Percentiles rank a stretch among this genome's conserved stretches.
phyloP scores from a whole-genome alignment of 208 protist genomes.

The Kentomonas sorsogonicus region DNA sequence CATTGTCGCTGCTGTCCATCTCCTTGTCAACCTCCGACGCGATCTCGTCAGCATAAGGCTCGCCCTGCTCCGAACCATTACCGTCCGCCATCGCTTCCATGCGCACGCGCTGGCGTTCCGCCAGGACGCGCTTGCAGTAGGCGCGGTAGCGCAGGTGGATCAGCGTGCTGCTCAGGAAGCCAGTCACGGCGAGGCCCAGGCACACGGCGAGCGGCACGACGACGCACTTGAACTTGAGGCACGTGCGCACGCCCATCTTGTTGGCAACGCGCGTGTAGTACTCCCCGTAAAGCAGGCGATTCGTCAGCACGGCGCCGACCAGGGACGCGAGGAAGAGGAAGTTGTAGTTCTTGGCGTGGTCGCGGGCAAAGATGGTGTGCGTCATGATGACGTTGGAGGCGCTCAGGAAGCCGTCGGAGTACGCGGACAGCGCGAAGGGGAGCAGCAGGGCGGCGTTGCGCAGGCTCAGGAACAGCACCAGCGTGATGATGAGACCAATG shows the following conservation, averaged over 20 bases:
- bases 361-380: slow-evolving; percentile 25
- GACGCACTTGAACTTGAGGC: slow-evolving; percentile 7
- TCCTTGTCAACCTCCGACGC: too few species aligned
- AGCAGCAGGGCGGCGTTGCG: slow-evolving; percentile 12
- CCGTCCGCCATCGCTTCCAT: slow-evolving; percentile 9
- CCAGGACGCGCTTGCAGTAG: slow-evolving; percentile 9
- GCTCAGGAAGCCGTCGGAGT: slow-evolving; percentile 21
- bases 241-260: slow-evolving; percentile 12
- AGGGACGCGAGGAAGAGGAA: slow-evolving; percentile 14
- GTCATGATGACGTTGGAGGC: slow-evolving; percentile 24
- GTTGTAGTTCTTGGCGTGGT: slow-evolving; percentile 33
- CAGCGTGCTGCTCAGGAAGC: slow-evolving; percentile 2
- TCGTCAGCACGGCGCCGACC: slow-evolving; percentile 16
- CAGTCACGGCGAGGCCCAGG: slow-evolving; percentile 1
- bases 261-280: slow-evolving; percentile 24
- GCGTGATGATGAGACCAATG: slow-evolving; percentile 8
- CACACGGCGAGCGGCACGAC: slow-evolving; percentile 15
- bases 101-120: slow-evolving; percentile 23
- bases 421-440: slow-evolving; percentile 16
- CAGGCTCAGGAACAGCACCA: slow-evolving; percentile 20
- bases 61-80: too few species aligned
- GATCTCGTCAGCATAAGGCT: too few species aligned
- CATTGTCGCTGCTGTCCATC: too few species aligned
- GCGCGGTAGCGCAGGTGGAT: slow-evolving; percentile 7
- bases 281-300: slow-evolving; percentile 28